Evolutionary conservation across 371 early-diverging fungal species (phyloP).

Genomic region (Haplosporangium sp.): DNA sequence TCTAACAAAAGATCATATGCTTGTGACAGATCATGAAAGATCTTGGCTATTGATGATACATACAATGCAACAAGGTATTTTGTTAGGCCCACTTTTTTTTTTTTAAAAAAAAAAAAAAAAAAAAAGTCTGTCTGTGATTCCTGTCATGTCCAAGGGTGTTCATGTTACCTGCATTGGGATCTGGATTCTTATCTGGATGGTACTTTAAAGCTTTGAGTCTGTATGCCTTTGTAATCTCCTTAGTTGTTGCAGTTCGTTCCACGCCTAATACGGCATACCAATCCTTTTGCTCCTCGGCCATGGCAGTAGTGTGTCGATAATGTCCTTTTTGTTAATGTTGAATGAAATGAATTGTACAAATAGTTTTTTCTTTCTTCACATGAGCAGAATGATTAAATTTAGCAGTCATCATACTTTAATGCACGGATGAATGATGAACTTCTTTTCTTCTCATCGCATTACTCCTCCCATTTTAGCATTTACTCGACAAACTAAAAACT

Average conservation of each 20-base stretch:
- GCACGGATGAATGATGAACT: background rate
- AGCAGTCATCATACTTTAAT: background rate
- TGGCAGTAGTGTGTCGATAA: background rate
- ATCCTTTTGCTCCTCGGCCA: conserved; percentile 61
- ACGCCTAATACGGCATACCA: conserved; percentile 91
- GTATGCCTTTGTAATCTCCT: conserved; percentile 95
- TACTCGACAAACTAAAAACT: background rate
- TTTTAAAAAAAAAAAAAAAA: too few species aligned
- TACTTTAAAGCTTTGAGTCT: conserved; percentile 87
- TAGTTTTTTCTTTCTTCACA: too few species aligned
- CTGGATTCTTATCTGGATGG: conserved; percentile 95
- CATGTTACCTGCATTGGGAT: conserved; percentile 78
- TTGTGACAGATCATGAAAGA: conserved; percentile 51
- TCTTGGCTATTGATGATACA: conserved; percentile 25
- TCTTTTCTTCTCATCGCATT: conserved; percentile 1
- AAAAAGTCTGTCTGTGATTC: background rate
- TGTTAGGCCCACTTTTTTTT: too few species aligned
- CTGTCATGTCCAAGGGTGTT: background rate
- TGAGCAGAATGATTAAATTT: background rate
- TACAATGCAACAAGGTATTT: too few species aligned
- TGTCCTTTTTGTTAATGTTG: background rate
- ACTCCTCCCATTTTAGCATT: background rate
- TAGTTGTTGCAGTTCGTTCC: conserved; percentile 77
- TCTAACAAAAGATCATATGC: conserved; percentile 51
- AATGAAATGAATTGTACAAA: too few species aligned